Evolutionary conservation across 164 flowering plant species (phyloP), one percentile per base, ranked within the genome.

Genomic region (Kalanchoe fedtschenkoi): DNA sequence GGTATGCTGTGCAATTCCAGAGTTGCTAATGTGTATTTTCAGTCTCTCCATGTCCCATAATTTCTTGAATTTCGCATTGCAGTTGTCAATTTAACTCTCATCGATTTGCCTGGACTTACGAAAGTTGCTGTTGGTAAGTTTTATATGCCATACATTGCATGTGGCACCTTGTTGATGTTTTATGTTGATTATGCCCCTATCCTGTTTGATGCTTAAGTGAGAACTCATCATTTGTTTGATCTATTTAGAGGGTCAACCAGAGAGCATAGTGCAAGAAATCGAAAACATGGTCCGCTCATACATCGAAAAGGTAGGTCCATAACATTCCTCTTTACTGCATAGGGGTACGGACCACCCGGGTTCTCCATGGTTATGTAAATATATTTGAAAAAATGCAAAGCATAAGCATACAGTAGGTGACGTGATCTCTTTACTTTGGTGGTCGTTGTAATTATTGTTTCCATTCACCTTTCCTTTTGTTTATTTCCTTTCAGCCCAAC

Each of bases 241-340:
- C 22, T 17, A 46, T 77, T 43, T 67, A 87, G 90, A 87, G 70
- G 89, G 89, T 58, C 88, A 85, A 67, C 75, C 91, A 56, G 95
- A 87, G 26, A 82, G 80, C 70, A 75, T 85, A 62, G 95, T 87
- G 69, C 76, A 60, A 39, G 95, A 87, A 67, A 87, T 87, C 69
- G 95, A 87, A 72, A 83, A 80, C 62, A 87, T 87, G 91, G 95
- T 87, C 60, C 87, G 95, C 22, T 77, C 95, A 42, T 86, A 30
- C 69, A 86, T 86, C 76, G 93, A 84, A 70, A 86, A 86, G 89
- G 93, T 84, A 73, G 68, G 17, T 1, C 29, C 59, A 6, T 26
- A 9, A 8, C 55, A 60, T 37, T 35, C 4, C 22, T 9, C n/a
- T 34, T 35, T 26, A 13, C 13, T 22, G 28, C 1, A 21, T 34